phyloP scores from a whole-genome alignment of 441 rosid genomes.

The Theobroma grandiflorum region DNA sequence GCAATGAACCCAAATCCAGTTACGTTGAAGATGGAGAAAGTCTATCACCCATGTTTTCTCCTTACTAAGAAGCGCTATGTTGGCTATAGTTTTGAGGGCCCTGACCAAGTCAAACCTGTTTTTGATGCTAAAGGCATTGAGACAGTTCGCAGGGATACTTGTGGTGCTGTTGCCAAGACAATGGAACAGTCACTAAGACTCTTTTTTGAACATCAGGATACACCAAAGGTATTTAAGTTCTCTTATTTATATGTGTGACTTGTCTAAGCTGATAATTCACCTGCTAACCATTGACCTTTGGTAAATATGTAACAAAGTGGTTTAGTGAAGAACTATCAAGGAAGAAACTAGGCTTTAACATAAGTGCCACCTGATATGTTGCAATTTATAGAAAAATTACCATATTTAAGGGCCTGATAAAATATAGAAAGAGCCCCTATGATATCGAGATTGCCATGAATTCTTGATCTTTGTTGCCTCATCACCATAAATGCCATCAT shows the following conservation, averaged over 20 bases:
- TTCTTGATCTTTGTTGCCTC: not conserved
- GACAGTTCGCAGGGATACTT: conserved; percentile 96
- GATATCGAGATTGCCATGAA: not conserved
- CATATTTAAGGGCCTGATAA: not conserved
- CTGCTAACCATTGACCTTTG: conserved; percentile 15
- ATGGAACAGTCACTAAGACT: conserved; percentile 91
- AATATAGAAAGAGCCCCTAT: not conserved
- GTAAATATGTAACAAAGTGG: conserved; percentile 4
- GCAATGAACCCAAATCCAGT: conserved; percentile 96
- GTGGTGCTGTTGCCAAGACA: conserved; percentile 84
- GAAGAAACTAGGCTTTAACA: conserved; percentile 16
- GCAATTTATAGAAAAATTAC: not conserved
- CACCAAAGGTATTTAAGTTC: conserved; percentile 57
- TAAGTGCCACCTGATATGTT: conserved; percentile 8
- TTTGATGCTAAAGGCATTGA: conserved; percentile 99
- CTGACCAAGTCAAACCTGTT: conserved; percentile 72
- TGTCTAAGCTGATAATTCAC: conserved; percentile 19
- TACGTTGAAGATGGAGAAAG: conserved; percentile 95
- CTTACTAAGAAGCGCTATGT: conserved; percentile 97
- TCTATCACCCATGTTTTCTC: conserved; percentile 92
- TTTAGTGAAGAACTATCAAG: conserved; percentile 10
- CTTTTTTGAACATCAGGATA: conserved; percentile 76
- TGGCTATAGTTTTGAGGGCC: conserved; percentile 91
- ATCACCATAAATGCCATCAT: conserved; percentile 5
- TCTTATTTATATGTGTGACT: conserved; percentile 14